A percentile compares a stretch with the other conserved stretches of the same genome.
These are phyloP conservation scores for Claviceps capensis DNA, from an alignment of 2,329 filamentous ascomycete species.

Conservation along the genomic window DNA sequence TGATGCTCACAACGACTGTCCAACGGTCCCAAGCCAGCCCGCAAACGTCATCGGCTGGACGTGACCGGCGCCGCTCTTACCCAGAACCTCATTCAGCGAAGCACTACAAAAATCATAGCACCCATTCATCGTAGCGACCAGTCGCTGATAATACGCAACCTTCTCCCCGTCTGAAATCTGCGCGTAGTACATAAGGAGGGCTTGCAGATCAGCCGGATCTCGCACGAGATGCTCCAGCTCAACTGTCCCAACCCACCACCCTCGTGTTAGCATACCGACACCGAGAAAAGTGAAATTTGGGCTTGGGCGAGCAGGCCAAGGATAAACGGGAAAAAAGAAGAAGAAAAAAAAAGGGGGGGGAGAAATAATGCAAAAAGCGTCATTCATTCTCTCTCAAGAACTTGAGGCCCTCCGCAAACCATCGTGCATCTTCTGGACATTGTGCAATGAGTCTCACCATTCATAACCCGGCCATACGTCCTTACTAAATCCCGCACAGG, in stretches of 20 bases:
- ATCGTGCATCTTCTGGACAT: no score
- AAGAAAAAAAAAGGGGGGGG: background rate
- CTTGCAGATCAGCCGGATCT: slow-evolving; percentile 26
- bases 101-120: slow-evolving; percentile 50
- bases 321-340: no score
- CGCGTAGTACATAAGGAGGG: slow-evolving; percentile 27
- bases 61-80: slow-evolving; percentile 21
- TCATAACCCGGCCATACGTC: slow-evolving; percentile 33
- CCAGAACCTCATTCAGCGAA: slow-evolving; percentile 42
- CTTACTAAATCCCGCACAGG: slow-evolving; percentile 45
- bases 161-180: slow-evolving; percentile 33
- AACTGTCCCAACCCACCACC: slow-evolving; percentile 15
- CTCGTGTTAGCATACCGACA: slow-evolving; percentile 9
- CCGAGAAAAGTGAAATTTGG: no score
- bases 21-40: slow-evolving; percentile 33
- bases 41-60: slow-evolving; percentile 37
- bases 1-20: slow-evolving; percentile 5
- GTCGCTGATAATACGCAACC: slow-evolving; percentile 42
- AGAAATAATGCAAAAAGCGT: no score
- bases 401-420: no score
- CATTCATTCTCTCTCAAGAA: no score
- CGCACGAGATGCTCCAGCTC: slow-evolving; percentile 24
- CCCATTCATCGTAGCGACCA: slow-evolving; percentile 54
- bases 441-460: slow-evolving; percentile 20
- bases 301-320: background rate